A percentile compares a stretch with the other conserved stretches of the same genome.
These are phyloP conservation scores for Parafenestella ontariensis DNA, from an alignment of 2,329 filamentous ascomycete genomes.

Conservation along the genomic window DNA sequence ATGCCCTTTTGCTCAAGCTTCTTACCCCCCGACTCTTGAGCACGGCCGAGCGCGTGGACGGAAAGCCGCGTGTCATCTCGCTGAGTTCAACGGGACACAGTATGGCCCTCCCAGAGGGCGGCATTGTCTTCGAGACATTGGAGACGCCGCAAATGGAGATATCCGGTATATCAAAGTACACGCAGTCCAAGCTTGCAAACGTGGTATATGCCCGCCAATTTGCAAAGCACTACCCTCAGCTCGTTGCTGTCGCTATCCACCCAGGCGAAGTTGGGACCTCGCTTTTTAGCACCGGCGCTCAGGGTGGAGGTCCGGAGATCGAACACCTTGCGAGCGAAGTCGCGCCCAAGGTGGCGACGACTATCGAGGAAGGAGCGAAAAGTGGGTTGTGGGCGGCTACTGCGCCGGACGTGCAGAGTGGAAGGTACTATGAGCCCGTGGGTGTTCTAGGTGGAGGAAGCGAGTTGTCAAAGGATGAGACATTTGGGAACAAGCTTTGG, in stretches of 20 bases:
- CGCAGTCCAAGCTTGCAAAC: conserved; percentile 56
- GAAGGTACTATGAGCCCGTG: conserved; percentile 47
- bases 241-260: conserved; percentile 7
- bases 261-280: conserved; percentile 8
- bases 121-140: not conserved
- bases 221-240: not conserved
- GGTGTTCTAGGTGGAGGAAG: conserved; percentile 6
- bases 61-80: not conserved
- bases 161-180: conserved; percentile 38
- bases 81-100: not conserved
- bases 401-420: conserved; percentile 37
- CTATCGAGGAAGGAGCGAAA: conserved; percentile 2
- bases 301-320: conserved; percentile 4
- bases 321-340: conserved; percentile 4
- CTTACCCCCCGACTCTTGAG: conserved; percentile 5
- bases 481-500: conserved; percentile 22
- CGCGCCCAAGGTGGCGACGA: conserved; percentile 6
- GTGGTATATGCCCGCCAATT: conserved; percentile 47
- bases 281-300: conserved; percentile 1
- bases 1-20: conserved; percentile 11
- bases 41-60: not conserved
- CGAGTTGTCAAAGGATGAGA: conserved; percentile 5
- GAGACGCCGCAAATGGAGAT: not conserved
- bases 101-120: not conserved
- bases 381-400: conserved; percentile 58